phyloP scores from a whole-genome alignment of 306 rosid genomes.

The Vigna trinervia region DNA sequence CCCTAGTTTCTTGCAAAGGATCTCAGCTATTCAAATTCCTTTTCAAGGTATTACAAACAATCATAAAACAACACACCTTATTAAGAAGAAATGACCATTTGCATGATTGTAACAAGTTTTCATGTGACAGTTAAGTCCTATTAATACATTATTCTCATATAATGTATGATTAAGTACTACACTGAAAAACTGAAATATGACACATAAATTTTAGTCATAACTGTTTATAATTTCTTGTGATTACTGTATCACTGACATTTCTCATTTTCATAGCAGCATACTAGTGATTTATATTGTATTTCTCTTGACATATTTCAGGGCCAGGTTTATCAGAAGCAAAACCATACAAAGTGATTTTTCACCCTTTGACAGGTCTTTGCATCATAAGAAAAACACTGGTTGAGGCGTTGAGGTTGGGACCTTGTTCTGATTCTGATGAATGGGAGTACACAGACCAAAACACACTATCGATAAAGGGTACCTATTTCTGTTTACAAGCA shows the following conservation, averaged over 20 bases:
- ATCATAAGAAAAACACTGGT: slow-evolving; percentile 46
- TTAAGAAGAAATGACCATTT: too few species aligned
- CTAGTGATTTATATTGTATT: too few species aligned
- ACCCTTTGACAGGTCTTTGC: slow-evolving; percentile 73
- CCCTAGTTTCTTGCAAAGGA: slow-evolving; percentile 52
- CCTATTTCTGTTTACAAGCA: slow-evolving; percentile 72
- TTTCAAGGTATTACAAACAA: slow-evolving; percentile 58
- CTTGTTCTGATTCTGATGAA: slow-evolving; percentile 62
- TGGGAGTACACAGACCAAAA: slow-evolving; percentile 67
- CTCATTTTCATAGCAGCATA: too few species aligned
- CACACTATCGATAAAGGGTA: slow-evolving; percentile 59
- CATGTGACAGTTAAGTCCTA: too few species aligned
- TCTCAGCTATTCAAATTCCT: slow-evolving; percentile 65
- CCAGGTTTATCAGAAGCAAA: slow-evolving; percentile 51
- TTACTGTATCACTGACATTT: too few species aligned
- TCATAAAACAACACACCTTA: neutral
- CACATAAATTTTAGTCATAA: too few species aligned
- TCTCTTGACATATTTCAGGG: slow-evolving; percentile 54
- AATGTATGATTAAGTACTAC: too few species aligned
- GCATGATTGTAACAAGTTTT: too few species aligned
- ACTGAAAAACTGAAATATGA: too few species aligned
- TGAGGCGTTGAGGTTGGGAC: slow-evolving; percentile 55
- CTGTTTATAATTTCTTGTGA: too few species aligned
- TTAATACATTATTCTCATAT: too few species aligned
- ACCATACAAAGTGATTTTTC: slow-evolving; percentile 62